Evolutionary conservation across 2,329 filamentous ascomycete species (phyloP).

Genomic region (Clonostachys solani): DNA sequence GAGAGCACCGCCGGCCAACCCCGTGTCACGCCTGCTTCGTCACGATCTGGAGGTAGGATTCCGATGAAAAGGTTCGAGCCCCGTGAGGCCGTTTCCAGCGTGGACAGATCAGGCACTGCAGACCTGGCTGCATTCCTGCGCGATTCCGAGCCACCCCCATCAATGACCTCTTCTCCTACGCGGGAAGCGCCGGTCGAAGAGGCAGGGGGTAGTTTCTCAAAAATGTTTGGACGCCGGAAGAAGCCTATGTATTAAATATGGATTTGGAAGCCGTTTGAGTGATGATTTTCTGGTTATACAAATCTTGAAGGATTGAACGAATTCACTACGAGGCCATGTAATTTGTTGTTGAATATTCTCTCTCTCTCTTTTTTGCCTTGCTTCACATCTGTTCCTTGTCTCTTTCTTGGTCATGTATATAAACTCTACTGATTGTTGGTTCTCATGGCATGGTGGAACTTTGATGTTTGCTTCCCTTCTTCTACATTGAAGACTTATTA

Average conservation of each 20-base stretch:
- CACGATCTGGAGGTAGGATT: conserved; percentile 31
- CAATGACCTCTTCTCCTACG: conserved; percentile 16
- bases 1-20: conserved; percentile 6
- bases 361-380: neutral
- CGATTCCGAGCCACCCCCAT: conserved; percentile 60
- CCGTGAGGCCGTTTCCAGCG: conserved; percentile 41
- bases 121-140: conserved; percentile 72
- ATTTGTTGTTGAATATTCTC: neutral
- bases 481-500: too few relatives aligned
- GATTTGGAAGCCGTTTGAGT: too few relatives aligned
- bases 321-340: too few relatives aligned
- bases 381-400: neutral
- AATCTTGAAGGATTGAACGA: too few relatives aligned
- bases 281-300: too few relatives aligned
- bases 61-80: conserved; percentile 56
- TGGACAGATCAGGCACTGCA: conserved; percentile 60
- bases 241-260: conserved; percentile 27
- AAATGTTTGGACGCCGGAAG: conserved; percentile 46
- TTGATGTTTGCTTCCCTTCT: too few relatives aligned
- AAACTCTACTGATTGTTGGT: too few relatives aligned
- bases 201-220: conserved; percentile 32
- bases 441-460: too few relatives aligned
- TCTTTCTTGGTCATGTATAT: neutral
- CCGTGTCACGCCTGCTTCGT: conserved; percentile 8
- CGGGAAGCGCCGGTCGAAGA: conserved; percentile 26